Evolutionary conservation across 345 rosid genomes (phyloP).

Genomic region (Trapa bicornis): DNA sequence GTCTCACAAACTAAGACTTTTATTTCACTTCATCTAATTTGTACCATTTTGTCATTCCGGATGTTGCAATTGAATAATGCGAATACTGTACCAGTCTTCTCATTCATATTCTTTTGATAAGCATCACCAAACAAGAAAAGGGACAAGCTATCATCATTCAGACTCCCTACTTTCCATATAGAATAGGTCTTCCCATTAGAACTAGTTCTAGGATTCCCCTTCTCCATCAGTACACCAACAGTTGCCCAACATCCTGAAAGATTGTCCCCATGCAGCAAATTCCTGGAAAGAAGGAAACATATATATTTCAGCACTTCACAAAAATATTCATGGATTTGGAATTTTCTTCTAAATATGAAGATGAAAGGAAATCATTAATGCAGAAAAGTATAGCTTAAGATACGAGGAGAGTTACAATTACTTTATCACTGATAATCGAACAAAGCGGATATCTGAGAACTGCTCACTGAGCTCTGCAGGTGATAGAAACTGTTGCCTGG

Average conservation of each 20-base stretch:
- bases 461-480: slow-evolving; percentile 49
- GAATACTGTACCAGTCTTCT: slow-evolving; percentile 61
- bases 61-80: slow-evolving; percentile 59
- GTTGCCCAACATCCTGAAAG: slow-evolving; percentile 88
- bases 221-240: slow-evolving; percentile 70
- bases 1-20: background rate
- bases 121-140: slow-evolving; percentile 90
- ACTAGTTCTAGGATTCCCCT: slow-evolving; percentile 59
- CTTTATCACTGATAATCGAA: slow-evolving; percentile 58
- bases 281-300: slow-evolving; percentile 32
- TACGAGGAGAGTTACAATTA: slow-evolving; percentile 13
- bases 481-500: slow-evolving; percentile 55
- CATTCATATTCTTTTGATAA: slow-evolving; percentile 38
- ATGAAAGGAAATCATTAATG: background rate
- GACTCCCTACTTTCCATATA: slow-evolving; percentile 63
- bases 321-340: background rate
- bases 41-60: slow-evolving; percentile 53
- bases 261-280: slow-evolving; percentile 57
- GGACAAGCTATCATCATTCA: slow-evolving; percentile 50
- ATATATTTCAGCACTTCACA: background rate
- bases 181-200: slow-evolving; percentile 59
- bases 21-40: slow-evolving; percentile 1
- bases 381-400: background rate
- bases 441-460: slow-evolving; percentile 68
- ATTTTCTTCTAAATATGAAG: background rate